Percentiles rank a stretch among this genome's conserved stretches.
Evolutionary conservation across 202 grass and related monocot genomes (phyloP).

Genomic region (Digitaria exilis): DNA sequence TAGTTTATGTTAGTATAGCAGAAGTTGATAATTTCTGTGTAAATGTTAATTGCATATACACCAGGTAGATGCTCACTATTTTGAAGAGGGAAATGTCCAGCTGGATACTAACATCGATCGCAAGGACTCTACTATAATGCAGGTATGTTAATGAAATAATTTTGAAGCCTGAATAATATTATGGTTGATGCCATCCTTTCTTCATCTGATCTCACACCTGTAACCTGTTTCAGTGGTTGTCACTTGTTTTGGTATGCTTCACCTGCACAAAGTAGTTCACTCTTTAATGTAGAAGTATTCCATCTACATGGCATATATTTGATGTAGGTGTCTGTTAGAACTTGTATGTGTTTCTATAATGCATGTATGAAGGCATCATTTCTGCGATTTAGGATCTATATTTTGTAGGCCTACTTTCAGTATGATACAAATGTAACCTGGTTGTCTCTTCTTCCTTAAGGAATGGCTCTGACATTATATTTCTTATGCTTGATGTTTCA

Average conservation of each 20-base stretch:
- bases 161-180: neutral
- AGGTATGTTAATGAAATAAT: conserved; percentile 56
- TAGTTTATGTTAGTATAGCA: conserved; percentile 21
- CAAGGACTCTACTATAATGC: conserved; percentile 80
- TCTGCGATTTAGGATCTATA: neutral
- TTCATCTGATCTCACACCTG: conserved; percentile 1
- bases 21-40: conserved; percentile 17
- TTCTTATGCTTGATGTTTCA: conserved; percentile 54
- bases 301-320: neutral
- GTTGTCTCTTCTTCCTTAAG: neutral
- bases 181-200: neutral
- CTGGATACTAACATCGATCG: conserved; percentile 78
- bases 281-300: neutral
- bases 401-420: neutral
- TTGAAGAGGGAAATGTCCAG: conserved; percentile 99
- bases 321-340: neutral
- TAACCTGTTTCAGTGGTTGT: neutral
- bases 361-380: neutral
- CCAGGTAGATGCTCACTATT: conserved; percentile 98
- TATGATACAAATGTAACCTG: neutral
- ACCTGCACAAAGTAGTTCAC: neutral
- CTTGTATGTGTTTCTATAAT: neutral
- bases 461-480: conserved; percentile 9
- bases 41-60: conserved; percentile 34
- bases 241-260: neutral